Percentiles rank a stretch among this genome's conserved stretches.
phyloP scores from a whole-genome alignment of 2,329 filamentous ascomycete genomes.

The Fusarium sambucinum region DNA sequence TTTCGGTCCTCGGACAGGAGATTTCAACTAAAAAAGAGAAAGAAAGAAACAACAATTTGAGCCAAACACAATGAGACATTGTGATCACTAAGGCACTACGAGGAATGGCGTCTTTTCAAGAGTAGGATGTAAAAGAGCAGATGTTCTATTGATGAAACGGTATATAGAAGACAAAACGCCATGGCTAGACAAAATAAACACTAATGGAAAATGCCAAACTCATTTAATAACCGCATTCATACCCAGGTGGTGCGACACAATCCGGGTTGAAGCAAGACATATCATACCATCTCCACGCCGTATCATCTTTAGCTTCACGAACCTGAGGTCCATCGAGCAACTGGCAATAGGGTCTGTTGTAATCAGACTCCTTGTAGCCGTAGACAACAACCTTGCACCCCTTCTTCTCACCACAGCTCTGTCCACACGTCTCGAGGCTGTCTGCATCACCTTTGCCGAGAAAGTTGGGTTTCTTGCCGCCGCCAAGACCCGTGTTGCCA shows the following conservation, averaged over 20 bases:
- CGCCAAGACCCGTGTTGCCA: conserved; percentile 15
- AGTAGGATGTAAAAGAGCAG: background rate
- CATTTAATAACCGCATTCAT: conserved; percentile 31
- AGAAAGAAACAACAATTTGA: too few relatives aligned
- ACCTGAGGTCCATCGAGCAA: conserved; percentile 12
- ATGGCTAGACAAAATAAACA: background rate
- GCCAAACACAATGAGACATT: background rate
- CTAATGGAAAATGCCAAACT: background rate
- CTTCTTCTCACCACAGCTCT: conserved; percentile 28
- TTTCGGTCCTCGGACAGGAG: conserved; percentile 49
- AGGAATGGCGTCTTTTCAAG: too few relatives aligned
- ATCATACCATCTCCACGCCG: conserved; percentile 31
- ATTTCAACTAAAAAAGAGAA: conserved; percentile 32
- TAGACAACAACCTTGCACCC: conserved; percentile 30
- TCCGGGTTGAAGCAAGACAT: conserved; percentile 36
- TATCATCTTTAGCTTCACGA: conserved; percentile 29
- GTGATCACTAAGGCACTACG: background rate
- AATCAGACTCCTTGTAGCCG: conserved; percentile 27
- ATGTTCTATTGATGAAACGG: conserved; percentile 4
- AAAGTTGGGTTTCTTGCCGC: conserved; percentile 24
- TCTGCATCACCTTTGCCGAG: conserved; percentile 28
- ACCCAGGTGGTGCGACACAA: conserved; percentile 16
- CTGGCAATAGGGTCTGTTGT: conserved; percentile 34
- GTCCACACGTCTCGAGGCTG: conserved; percentile 30
- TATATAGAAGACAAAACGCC: conserved; percentile 21